Evolutionary conservation across 2,329 filamentous ascomycete genomes (phyloP).

Genomic region (Chalaropsis ovoidea): DNA sequence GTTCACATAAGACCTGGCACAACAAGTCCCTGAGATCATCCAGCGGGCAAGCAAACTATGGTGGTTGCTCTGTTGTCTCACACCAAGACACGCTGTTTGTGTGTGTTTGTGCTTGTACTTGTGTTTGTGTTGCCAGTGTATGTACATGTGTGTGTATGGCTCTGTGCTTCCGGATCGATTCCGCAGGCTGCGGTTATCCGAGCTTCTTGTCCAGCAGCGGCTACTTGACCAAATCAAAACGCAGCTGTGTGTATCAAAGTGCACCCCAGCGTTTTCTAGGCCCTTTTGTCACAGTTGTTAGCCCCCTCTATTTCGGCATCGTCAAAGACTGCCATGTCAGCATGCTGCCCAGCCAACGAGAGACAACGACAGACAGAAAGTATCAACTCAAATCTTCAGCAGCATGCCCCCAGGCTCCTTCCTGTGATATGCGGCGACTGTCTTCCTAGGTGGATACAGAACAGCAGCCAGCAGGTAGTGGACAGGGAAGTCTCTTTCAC

Average conservation of each 20-base stretch:
- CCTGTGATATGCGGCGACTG: background rate
- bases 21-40: background rate
- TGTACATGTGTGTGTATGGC: background rate
- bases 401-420: background rate
- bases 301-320: background rate
- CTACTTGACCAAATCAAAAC: background rate
- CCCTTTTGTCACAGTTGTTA: background rate
- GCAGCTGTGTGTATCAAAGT: background rate
- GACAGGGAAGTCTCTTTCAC: background rate
- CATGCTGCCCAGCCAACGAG: background rate
- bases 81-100: background rate
- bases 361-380: background rate
- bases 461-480: background rate
- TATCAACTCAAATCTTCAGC: background rate
- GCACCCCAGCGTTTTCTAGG: background rate
- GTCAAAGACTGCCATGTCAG: background rate
- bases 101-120: background rate
- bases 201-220: background rate
- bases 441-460: background rate
- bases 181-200: background rate
- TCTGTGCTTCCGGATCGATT: slow-evolving; percentile 1
- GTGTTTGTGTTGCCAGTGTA: background rate
- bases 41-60: background rate
- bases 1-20: background rate
- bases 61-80: background rate